Base-by-base conservation (phyloP, 192 early-diverging fungal genomes). In the Umbelopsis ramanniana region DNA sequence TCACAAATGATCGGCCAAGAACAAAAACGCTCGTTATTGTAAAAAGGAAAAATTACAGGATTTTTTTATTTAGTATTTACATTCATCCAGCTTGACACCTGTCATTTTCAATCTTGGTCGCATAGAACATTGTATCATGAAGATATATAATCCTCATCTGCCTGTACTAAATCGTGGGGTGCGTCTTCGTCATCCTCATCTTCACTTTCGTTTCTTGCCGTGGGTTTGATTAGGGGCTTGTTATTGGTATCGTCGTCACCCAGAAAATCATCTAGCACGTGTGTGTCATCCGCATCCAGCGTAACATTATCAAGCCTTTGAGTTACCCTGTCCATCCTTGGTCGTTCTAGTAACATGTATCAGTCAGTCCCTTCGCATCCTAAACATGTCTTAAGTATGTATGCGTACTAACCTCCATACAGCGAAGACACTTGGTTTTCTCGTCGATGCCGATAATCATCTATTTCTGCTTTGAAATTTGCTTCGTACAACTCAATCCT, bases 401-500 rank as follows among this genome's bases (percentile, higher is more conserved):
- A 4, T 17, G 33, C 1, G 12, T 1, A 68, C 52, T 68, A 52
- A 80, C 79, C 53, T 40, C 46, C 24, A 66, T 80, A 76, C 0
- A 80, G 46, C 2, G 79, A 73, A 4, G 63, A 71, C 11, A 76
- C 75, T 23, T 80, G 53, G 21, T 55, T 74, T 37, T 76, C 75
- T 47, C 75, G 57, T 67, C 72, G 12, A 21, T 68, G 53, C 4
- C 68, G 71, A 69, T 80, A 80, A 4, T 76, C 72, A 38, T 76
- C 72, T 33, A 80, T 47, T 52, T 80, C 79, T 1, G 79, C 74
- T 46, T 80, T 60, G 38, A 80, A 80, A 23, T 55, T 80, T 0
- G 72, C 71, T 47, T 80, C 72, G 40, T 80, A 80, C 0, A 80
- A 52, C 15, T 76, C 79, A 4, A 73, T 26, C 17, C 69, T 45